Evolutionary conservation across 192 early-diverging fungal genomes (phyloP).

Genomic region (Dissophora ornata): DNA sequence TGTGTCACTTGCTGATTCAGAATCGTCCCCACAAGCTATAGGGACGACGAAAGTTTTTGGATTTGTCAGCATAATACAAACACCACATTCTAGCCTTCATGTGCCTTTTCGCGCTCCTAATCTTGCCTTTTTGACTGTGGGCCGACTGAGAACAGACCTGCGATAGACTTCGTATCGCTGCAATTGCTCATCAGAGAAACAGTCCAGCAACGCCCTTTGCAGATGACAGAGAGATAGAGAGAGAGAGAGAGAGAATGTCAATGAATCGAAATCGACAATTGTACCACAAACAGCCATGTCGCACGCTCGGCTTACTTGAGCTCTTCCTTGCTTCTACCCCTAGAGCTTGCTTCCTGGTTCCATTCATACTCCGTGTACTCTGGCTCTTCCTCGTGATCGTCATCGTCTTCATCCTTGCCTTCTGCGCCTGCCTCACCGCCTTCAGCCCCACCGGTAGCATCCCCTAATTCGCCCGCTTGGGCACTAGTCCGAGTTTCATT

Average conservation of each 20-base stretch:
- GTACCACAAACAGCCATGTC: no score
- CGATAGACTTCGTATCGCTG: constrained; percentile 87
- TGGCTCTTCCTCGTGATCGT: constrained; percentile 65
- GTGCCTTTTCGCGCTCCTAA: no score
- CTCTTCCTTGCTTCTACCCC: constrained; percentile 63
- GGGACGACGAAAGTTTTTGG: no score
- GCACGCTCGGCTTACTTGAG: constrained; percentile 69
- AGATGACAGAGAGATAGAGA: background rate
- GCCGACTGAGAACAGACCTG: constrained; percentile 79
- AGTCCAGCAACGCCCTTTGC: constrained; percentile 72
- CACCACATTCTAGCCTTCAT: no score
- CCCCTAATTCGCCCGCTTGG: constrained; percentile 12
- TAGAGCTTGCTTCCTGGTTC: constrained; percentile 57
- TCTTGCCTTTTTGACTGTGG: constrained; percentile 78
- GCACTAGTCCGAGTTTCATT: background rate
- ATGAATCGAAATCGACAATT: no score
- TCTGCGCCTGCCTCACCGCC: constrained; percentile 35
- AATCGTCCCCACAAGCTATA: constrained; percentile 70
- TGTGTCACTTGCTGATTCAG: constrained; percentile 78
- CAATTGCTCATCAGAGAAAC: constrained; percentile 77
- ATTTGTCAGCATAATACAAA: no score
- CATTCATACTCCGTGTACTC: constrained; percentile 62
- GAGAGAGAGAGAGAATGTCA: background rate
- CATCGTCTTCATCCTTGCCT: constrained; percentile 60
- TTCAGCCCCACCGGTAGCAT: constrained; percentile 2